Evolutionary conservation across 805 yeast species (phyloP), one percentile per base, ranked within the genome.

Genomic region (Helenozyma baotianmanensis): DNA sequence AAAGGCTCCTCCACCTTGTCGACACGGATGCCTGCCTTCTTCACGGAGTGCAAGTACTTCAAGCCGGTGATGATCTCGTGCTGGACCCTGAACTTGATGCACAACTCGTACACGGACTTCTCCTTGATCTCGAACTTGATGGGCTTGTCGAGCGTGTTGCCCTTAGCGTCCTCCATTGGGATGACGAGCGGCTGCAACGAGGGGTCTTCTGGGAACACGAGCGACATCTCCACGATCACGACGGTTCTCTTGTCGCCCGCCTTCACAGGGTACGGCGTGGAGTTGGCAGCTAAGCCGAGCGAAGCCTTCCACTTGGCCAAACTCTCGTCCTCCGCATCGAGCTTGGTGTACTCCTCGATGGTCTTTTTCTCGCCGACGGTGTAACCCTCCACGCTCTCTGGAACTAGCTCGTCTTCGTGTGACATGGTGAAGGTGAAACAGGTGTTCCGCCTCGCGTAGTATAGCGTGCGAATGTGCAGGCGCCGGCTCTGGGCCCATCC

Each of bases 31-130:
- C 95, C 96, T 2, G 89, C 78, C 55, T 88, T 84, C 60, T 86
- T 87, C 43, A 87, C 82, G 13, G 76, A 77, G 58, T 86, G 96
- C 44, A 85, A 72, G 57, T 88, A 89, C 54, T 82, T 80, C 54
- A 89, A 73, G 1, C 97, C 97, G 2, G 96, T 88, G 48, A 89
- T 80, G 45, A 89, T 85, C 55, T 85, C 94, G 51, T 83, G 90
- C 59, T 88, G 96, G 21, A 89, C 82, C 45, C 87, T 75, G 64
- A 88, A 89, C 45, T 76, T 79, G 51, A 87, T 76, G 42, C 67
- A 74, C 53, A 87, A 68, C 49, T 76, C 79, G 60, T 86, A 88
- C 21, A 76, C 64, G 12, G 90, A 72, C 45, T 78, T 80, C 52
- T 87, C 96, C 54, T 83, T 84, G 56, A 88, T 79, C 54, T 73